Conservation (phyloP, 2,329 filamentous ascomycete species). For the Fusarium sp. region DNA sequence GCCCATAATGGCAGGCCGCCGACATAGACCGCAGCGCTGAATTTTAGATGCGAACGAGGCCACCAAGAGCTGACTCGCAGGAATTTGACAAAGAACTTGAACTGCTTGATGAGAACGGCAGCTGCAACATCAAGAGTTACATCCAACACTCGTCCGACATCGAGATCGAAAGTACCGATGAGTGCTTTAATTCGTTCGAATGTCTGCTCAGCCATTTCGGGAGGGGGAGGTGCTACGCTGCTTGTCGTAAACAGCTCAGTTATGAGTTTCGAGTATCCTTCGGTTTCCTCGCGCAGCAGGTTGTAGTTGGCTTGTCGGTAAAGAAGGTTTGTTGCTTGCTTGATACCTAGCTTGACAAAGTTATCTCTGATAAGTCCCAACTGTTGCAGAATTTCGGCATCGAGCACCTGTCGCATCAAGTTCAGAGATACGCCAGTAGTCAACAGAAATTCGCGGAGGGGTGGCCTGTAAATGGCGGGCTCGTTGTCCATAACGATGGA, state of each 20-base stretch:
- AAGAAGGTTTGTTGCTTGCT: conserved; percentile 90
- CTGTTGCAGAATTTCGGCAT: conserved; percentile 77
- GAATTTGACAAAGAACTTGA: conserved; percentile 93
- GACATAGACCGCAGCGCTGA: conserved; percentile 58
- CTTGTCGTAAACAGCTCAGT: conserved; percentile 95
- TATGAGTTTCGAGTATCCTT: conserved; percentile 95
- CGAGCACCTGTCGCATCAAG: conserved; percentile 84
- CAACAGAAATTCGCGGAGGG: conserved; percentile 74
- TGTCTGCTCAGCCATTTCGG: conserved; percentile 81
- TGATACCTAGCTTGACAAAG: conserved; percentile 84
- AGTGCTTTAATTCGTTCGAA: conserved; percentile 94
- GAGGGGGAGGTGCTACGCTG: conserved; percentile 76
- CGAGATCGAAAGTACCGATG: conserved; percentile 96
- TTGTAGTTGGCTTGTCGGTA: conserved; percentile 99
- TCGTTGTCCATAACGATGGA: conserved; percentile 82
- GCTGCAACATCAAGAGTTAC: conserved; percentile 96
- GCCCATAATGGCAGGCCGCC: conserved; percentile 88
- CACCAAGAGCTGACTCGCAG: conserved; percentile 95
- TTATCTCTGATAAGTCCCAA: conserved; percentile 86
- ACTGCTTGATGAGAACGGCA: conserved; percentile 90
- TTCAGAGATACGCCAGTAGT: conserved; percentile 77
- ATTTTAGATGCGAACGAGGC: conserved; percentile 72
- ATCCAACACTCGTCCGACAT: conserved; percentile 93
- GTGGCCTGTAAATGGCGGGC: conserved; percentile 59
- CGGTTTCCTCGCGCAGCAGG: conserved; percentile 90